Evolutionary conservation across 768 basidiomycete genomes (phyloP).

Genomic region (Pulveroboletus frians): DNA sequence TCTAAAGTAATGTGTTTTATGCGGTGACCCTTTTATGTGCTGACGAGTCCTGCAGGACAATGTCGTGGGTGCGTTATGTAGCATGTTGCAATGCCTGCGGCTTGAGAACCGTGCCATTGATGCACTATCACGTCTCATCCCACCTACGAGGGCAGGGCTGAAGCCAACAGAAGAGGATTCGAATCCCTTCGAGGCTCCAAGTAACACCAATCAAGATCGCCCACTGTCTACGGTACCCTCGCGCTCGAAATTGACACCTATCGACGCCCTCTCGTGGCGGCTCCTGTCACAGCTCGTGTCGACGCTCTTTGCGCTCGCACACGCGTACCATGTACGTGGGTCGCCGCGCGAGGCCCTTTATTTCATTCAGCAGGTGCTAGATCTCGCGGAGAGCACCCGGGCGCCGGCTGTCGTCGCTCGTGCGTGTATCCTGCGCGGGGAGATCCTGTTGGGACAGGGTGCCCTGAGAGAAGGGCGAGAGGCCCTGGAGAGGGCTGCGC

Average conservation of each 20-base stretch:
- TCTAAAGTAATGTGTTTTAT: slow-evolving; percentile 45
- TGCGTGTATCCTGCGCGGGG: slow-evolving; percentile 61
- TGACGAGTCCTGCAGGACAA: slow-evolving; percentile 47
- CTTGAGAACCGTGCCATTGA: slow-evolving; percentile 80
- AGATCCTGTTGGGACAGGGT: slow-evolving; percentile 64
- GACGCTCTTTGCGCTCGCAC: slow-evolving; percentile 59
- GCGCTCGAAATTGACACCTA: slow-evolving; percentile 23
- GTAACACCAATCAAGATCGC: slow-evolving; percentile 29
- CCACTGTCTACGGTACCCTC: slow-evolving; percentile 12
- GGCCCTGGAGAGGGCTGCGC: slow-evolving; percentile 47
- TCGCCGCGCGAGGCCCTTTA: slow-evolving; percentile 83
- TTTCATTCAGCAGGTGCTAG: slow-evolving; percentile 72
- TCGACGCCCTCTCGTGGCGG: slow-evolving; percentile 68
- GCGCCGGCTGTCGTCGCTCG: slow-evolving; percentile 60
- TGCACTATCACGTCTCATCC: slow-evolving; percentile 54
- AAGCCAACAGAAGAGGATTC: slow-evolving; percentile 29
- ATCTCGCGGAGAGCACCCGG: slow-evolving; percentile 64
- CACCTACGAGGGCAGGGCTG: slow-evolving; percentile 25
- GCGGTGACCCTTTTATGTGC: neutral
- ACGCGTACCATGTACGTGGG: slow-evolving; percentile 66
- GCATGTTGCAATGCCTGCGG: slow-evolving; percentile 64
- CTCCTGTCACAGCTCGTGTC: slow-evolving; percentile 66
- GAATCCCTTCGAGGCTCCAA: slow-evolving; percentile 55
- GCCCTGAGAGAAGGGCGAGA: slow-evolving; percentile 52
- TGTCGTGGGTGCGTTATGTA: slow-evolving; percentile 47